These are phyloP conservation scores for Candida labiduridarum DNA, from an alignment of 1,139 yeast species.

Conservation along the genomic window DNA sequence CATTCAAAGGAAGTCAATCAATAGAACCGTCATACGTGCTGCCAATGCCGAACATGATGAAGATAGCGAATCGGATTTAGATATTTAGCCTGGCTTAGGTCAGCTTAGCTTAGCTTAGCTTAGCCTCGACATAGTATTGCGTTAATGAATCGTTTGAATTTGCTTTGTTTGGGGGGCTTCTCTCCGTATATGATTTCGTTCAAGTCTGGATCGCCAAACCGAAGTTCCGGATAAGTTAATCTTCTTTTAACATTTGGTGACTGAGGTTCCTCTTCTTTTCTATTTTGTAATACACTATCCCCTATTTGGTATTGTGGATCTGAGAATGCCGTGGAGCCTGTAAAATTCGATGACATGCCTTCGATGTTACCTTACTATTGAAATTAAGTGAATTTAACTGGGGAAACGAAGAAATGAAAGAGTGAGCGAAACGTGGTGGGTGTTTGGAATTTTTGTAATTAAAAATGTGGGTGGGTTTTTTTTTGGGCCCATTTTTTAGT, in stretches of 20 bases:
- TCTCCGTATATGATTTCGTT: slow-evolving; percentile 13
- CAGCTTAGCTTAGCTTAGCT: background rate
- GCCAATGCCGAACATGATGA: slow-evolving; percentile 9
- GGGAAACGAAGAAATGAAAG: background rate
- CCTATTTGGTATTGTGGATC: slow-evolving; percentile 10
- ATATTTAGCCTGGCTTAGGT: slow-evolving; percentile 22
- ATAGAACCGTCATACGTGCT: slow-evolving; percentile 15
- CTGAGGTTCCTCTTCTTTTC: slow-evolving; percentile 7
- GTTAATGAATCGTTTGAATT: slow-evolving; percentile 12
- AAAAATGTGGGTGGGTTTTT: background rate
- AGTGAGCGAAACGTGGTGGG: background rate
- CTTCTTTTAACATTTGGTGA: background rate
- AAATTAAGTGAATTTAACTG: background rate
- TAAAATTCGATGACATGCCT: slow-evolving; percentile 2
- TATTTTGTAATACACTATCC: slow-evolving; percentile 16
- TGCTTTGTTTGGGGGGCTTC: slow-evolving; percentile 3
- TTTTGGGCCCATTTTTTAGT: background rate
- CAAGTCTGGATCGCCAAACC: slow-evolving; percentile 12
- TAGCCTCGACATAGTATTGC: slow-evolving; percentile 11
- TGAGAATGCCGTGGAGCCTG: background rate
- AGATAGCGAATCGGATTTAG: slow-evolving; percentile 42
- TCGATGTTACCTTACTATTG: background rate
- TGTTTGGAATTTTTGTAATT: background rate
- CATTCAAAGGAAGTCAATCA: slow-evolving; percentile 36
- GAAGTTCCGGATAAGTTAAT: slow-evolving; percentile 6